Evolutionary conservation across 768 basidiomycete species (phyloP).

Genomic region (Termitomyces sp.): DNA sequence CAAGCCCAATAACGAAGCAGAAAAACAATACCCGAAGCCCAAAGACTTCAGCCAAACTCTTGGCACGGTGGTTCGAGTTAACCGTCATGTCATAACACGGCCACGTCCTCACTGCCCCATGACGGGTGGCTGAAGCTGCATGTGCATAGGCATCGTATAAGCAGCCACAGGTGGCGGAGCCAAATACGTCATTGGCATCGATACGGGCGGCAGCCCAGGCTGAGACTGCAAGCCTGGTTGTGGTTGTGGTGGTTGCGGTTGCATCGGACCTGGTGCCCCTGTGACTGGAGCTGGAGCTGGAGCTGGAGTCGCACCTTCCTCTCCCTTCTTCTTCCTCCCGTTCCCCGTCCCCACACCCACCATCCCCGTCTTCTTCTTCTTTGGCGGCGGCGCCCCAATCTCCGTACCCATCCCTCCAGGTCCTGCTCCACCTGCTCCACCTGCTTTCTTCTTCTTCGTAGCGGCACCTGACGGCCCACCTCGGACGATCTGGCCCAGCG

Average conservation of each 20-base stretch:
- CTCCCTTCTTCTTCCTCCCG: conserved; percentile 47
- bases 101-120: conserved; percentile 13
- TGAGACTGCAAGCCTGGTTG: conserved; percentile 5
- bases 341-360: conserved; percentile 42
- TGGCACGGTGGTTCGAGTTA: background rate
- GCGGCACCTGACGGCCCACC: conserved; percentile 39
- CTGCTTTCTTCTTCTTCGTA: conserved; percentile 61
- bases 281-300: background rate
- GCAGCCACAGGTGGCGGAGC: conserved; percentile 13
- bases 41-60: background rate
- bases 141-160: conserved; percentile 10
- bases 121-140: conserved; percentile 13
- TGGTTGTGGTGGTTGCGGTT: background rate
- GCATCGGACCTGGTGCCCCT: conserved; percentile 8
- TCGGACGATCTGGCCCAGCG: conserved; percentile 72
- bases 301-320: conserved; percentile 9
- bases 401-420: conserved; percentile 25
- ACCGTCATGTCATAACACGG: background rate
- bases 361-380: conserved; percentile 45
- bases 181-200: conserved; percentile 10
- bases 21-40: background rate
- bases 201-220: conserved; percentile 4
- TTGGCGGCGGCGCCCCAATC: conserved; percentile 22
- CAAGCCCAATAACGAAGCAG: background rate
- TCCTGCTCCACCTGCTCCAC: conserved; percentile 20